Evolutionary conservation across 2,329 filamentous ascomycete species (phyloP), one percentile per base, ranked within the genome.

Genomic region (Fusarium piperis): DNA sequence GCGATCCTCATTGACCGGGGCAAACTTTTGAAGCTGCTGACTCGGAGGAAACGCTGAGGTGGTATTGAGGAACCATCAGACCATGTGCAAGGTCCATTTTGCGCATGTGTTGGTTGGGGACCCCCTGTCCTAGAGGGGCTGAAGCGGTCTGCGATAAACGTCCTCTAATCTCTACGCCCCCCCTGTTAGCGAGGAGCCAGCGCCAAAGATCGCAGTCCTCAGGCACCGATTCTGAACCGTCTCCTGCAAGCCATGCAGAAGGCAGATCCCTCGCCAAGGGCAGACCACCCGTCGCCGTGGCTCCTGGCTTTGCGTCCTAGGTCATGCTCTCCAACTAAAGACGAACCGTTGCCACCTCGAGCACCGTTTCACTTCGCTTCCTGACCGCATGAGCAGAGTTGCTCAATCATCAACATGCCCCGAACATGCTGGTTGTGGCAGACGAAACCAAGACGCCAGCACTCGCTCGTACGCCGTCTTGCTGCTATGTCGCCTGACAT

Each of bases 401-500:
- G 16, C 41, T 35, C 32, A 26, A 28, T 36, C 33, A 26, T 9
- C 12, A 55, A 26, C 52, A 11, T 53, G 13, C 20, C 33, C 6
- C 52, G 10, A 55, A 3, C 20, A 16, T 55, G 20, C 28, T 55
- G 32, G 52, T n/a, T 33, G 20, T 55, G 20, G 33, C 12, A 36
- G 15, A 55, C 20, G 20, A 55, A 35, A 55, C 52, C 32, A 15
- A 38, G 20, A 55, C n/a, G 11, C 15, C n/a, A 36, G 30, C 46
- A 30, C 35, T 65, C 28, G 38, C 51, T 60, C 36, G 39, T 59
- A 32, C 41, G 52, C 46, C 48, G 16, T 56, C 35, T 30, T 59
- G 13, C 20, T 36, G n/a, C 28, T 32, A 58, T 15, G 32, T 73
- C 73, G 52, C 64, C 65, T 72, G 60, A 68, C 57, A 64, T 62